Percentiles rank a stretch among this genome's conserved stretches.
These are phyloP conservation scores for Ustilago vetiveriae DNA, from an alignment of 1,284 basidiomycete genomes.

Conservation along the genomic window DNA sequence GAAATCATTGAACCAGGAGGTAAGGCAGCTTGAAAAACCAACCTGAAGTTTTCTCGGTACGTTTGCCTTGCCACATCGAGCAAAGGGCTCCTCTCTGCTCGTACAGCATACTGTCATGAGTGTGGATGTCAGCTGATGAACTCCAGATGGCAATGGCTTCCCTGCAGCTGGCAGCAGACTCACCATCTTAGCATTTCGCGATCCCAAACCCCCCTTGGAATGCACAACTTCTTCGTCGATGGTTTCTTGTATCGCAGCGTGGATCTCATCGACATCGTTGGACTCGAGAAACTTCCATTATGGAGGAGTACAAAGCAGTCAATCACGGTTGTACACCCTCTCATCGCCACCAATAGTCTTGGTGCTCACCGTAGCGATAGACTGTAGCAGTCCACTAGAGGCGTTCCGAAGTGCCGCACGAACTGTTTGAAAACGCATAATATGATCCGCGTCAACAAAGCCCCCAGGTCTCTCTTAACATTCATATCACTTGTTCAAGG, in stretches of 20 bases:
- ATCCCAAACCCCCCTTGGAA: slow-evolving; percentile 38
- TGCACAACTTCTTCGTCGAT: slow-evolving; percentile 75
- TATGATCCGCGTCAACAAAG: not conserved
- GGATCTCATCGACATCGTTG: slow-evolving; percentile 75
- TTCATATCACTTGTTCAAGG: not conserved
- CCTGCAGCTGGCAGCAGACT: not conserved
- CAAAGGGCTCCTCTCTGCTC: slow-evolving; percentile 79
- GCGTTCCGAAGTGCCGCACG: slow-evolving; percentile 74
- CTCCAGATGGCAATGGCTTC: no score
- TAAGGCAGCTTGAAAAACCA: no score
- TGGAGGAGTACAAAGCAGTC: no score
- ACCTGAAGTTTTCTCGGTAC: slow-evolving; percentile 79
- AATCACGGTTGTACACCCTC: no score
- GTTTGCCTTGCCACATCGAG: slow-evolving; percentile 92
- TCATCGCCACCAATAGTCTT: no score
- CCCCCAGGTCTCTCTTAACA: no score
- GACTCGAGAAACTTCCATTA: slow-evolving; percentile 76
- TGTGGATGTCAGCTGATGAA: not conserved
- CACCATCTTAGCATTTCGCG: slow-evolving; percentile 29
- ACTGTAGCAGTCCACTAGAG: slow-evolving; percentile 73
- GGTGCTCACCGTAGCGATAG: slow-evolving; percentile 74
- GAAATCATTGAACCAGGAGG: no score
- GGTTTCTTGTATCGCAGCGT: slow-evolving; percentile 72
- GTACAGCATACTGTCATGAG: slow-evolving; percentile 76
- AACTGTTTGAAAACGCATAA: slow-evolving; percentile 64